phyloP scores from a whole-genome alignment of 2,329 filamentous ascomycete genomes.

The Diplocarpon rosae region DNA sequence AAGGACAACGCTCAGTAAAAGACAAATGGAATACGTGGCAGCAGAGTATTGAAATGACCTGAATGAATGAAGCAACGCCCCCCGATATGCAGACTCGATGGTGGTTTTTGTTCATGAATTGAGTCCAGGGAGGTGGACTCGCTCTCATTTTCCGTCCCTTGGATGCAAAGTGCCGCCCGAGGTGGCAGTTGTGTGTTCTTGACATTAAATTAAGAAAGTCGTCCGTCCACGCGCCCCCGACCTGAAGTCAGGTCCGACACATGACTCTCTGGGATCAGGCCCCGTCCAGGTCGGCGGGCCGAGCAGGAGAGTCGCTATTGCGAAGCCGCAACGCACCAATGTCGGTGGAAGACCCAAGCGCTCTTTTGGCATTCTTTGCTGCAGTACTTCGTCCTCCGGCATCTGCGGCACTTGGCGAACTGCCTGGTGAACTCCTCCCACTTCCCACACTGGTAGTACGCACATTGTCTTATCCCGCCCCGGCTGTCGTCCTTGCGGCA shows the following conservation, averaged over 20 bases:
- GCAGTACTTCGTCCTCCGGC: slow-evolving; percentile 95
- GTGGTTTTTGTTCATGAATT: slow-evolving; percentile 11
- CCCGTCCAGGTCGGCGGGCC: neutral
- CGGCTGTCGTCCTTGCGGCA: slow-evolving; percentile 95
- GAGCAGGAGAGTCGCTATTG: slow-evolving; percentile 14
- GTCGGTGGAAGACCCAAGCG: slow-evolving; percentile 94
- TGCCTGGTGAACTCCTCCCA: slow-evolving; percentile 97
- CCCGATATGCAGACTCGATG: slow-evolving; percentile 15
- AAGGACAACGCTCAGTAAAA: neutral
- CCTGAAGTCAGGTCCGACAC: slow-evolving; percentile 8
- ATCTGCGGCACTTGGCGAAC: slow-evolving; percentile 95
- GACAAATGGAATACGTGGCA: slow-evolving; percentile 11
- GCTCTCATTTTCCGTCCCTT: slow-evolving; percentile 13
- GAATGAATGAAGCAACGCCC: slow-evolving; percentile 14
- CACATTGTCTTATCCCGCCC: slow-evolving; percentile 91
- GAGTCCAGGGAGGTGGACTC: neutral
- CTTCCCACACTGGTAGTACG: slow-evolving; percentile 95
- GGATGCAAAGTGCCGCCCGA: slow-evolving; percentile 13
- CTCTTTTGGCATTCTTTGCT: slow-evolving; percentile 99
- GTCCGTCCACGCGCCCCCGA: slow-evolving; percentile 7
- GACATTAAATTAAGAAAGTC: slow-evolving; percentile 23
- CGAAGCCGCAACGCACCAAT: slow-evolving; percentile 80
- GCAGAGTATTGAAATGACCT: slow-evolving; percentile 15
- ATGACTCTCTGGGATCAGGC: slow-evolving; percentile 4
- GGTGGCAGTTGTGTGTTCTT: slow-evolving; percentile 9